These are phyloP conservation scores for Cordyceps sp. DNA, from an alignment of 2,329 filamentous ascomycete species.

Conservation along the genomic window DNA sequence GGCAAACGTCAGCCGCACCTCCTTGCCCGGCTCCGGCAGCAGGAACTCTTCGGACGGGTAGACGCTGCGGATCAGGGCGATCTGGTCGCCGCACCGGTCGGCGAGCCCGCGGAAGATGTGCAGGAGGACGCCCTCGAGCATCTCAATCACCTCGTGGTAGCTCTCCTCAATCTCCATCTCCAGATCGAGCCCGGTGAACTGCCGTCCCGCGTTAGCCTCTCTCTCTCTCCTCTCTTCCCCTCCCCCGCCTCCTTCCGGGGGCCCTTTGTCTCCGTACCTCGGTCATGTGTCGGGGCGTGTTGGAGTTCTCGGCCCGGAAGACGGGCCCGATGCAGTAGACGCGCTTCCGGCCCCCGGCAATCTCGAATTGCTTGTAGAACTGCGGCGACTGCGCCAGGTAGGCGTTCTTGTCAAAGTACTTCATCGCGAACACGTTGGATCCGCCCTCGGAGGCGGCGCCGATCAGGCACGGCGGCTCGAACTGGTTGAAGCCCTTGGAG, in stretches of 20 bases:
- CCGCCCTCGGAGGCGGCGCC: conserved; percentile 87
- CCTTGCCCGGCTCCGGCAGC: conserved; percentile 56
- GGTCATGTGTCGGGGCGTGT: conserved; percentile 72
- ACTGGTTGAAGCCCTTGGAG: conserved; percentile 58
- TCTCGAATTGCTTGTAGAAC: conserved; percentile 78
- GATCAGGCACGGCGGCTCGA: conserved; percentile 80
- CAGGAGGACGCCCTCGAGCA: conserved; percentile 59
- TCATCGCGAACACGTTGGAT: conserved; percentile 75
- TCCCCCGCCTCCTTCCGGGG: too few species aligned
- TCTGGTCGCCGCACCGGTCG: conserved; percentile 50
- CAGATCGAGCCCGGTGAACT: conserved; percentile 76
- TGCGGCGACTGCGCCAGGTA: conserved; percentile 69
- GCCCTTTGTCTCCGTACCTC: conserved; percentile 36
- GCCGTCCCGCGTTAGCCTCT: neutral
- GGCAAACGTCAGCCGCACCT: conserved; percentile 60
- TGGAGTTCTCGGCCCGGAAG: conserved; percentile 74
- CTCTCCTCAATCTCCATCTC: conserved; percentile 75
- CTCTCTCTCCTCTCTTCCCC: neutral
- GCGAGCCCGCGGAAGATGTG: conserved; percentile 61
- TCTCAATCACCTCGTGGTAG: conserved; percentile 58
- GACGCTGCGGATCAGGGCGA: conserved; percentile 52
- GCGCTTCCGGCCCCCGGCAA: conserved; percentile 60
- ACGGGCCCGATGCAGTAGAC: conserved; percentile 69
- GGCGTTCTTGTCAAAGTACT: conserved; percentile 76
- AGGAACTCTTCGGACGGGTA: conserved; percentile 68